phyloP scores from a whole-genome alignment of 2,329 filamentous ascomycete genomes.

The Hypoxylon sp. region DNA sequence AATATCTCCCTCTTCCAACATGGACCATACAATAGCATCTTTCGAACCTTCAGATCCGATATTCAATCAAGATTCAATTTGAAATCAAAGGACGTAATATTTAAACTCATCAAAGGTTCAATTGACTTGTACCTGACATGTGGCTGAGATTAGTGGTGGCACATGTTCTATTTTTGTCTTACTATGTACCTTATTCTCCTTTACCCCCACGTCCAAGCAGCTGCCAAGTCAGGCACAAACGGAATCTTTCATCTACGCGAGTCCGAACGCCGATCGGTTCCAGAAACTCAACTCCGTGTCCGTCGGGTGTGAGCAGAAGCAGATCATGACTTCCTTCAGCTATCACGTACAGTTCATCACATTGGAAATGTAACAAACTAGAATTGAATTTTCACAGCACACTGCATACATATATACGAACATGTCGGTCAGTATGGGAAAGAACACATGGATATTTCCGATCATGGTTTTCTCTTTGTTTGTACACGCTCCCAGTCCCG shows the following conservation, averaged over 20 bases:
- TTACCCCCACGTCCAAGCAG: constrained; percentile 12
- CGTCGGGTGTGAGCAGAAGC: too few species aligned
- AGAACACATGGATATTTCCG: neutral
- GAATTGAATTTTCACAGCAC: neutral
- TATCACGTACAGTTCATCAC: neutral
- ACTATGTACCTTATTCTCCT: neutral
- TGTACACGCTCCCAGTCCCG: neutral
- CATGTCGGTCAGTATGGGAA: neutral
- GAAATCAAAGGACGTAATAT: neutral
- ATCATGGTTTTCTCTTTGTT: neutral
- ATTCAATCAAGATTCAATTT: neutral
- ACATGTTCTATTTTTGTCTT: constrained; percentile 7
- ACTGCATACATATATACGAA: neutral
- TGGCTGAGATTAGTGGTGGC: neutral
- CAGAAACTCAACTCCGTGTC: neutral
- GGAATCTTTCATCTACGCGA: constrained; percentile 2
- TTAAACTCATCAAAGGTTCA: neutral
- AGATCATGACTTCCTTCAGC: neutral
- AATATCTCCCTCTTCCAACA: neutral
- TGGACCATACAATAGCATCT: neutral
- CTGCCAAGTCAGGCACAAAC: neutral
- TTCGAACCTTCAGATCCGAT: neutral
- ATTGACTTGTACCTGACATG: neutral
- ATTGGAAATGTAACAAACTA: neutral
- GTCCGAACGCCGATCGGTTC: neutral